Conservation (phyloP, 805 yeast genomes). For the Phaffomyces antillensis region DNA sequence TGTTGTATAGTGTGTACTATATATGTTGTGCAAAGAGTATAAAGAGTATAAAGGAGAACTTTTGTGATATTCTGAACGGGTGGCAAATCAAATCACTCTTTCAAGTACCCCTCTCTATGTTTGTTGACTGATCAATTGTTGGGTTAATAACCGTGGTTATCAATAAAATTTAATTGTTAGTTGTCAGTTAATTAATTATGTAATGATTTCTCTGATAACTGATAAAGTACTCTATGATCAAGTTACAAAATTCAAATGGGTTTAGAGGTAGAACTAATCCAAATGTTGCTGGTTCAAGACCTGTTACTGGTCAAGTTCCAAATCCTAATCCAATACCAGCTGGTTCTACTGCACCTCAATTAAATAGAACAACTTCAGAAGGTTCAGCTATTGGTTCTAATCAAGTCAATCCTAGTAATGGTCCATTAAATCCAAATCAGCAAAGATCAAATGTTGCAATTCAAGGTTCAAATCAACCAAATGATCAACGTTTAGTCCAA, state of each 20-base stretch:
- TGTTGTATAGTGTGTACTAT: neutral
- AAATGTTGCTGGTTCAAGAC: constrained; percentile 5
- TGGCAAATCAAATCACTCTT: no score
- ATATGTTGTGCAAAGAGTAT: no score
- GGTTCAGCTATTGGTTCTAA: neutral
- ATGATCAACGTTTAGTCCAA: neutral
- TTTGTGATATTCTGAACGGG: no score
- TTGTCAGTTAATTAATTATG: no score
- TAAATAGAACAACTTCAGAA: neutral
- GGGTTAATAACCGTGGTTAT: no score
- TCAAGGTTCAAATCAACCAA: constrained; percentile 2
- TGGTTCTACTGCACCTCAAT: neutral
- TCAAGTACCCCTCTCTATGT: no score
- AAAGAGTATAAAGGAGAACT: no score
- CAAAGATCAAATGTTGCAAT: neutral
- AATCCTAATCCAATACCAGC: neutral
- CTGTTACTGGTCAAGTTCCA: neutral
- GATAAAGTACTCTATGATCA: no score
- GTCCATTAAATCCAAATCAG: neutral
- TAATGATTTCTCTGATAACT: no score
- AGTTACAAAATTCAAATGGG: constrained; percentile 32
- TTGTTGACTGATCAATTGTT: no score
- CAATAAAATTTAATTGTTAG: no score
- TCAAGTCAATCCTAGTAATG: neutral
- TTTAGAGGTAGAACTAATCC: constrained; percentile 9